phyloP scores from a whole-genome alignment of 2,329 filamentous ascomycete genomes.

The Colletotrichum tanaceti region DNA sequence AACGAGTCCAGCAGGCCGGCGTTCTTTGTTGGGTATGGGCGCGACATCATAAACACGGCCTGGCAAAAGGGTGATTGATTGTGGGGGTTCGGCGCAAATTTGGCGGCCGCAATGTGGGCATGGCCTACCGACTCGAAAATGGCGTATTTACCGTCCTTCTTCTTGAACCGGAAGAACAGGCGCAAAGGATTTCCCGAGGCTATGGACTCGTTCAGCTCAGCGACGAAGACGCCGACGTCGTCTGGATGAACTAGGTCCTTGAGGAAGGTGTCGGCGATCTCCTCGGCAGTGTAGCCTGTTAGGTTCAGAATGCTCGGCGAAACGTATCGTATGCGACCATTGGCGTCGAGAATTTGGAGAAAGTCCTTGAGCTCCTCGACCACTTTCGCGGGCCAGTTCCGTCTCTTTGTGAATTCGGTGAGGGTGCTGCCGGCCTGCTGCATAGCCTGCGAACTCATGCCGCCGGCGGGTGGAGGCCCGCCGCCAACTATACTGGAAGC shows the following conservation, averaged over 20 bases:
- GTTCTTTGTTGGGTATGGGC: constrained; percentile 90
- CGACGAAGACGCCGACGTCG: constrained; percentile 83
- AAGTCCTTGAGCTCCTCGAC: constrained; percentile 92
- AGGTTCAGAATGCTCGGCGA: constrained; percentile 81
- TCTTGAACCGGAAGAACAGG: constrained; percentile 88
- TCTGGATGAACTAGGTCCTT: constrained; percentile 87
- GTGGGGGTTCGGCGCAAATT: constrained; percentile 70
- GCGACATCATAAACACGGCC: constrained; percentile 93
- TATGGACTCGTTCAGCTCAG: constrained; percentile 91
- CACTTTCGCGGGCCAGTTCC: constrained; percentile 88
- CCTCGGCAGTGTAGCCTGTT: constrained; percentile 78
- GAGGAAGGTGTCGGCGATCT: constrained; percentile 80
- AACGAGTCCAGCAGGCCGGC: constrained; percentile 89
- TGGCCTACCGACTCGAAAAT: constrained; percentile 96
- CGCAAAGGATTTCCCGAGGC: constrained; percentile 82
- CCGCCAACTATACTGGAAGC: constrained; percentile 52
- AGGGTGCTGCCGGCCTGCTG: constrained; percentile 57
- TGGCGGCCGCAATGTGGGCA: constrained; percentile 82
- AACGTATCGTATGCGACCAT: constrained; percentile 86
- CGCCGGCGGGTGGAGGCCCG: constrained; percentile 55
- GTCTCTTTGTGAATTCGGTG: constrained; percentile 70
- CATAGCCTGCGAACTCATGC: constrained; percentile 48
- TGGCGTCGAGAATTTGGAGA: constrained; percentile 85
- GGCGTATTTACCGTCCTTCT: constrained; percentile 75
- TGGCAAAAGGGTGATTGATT: constrained; percentile 79